Conservation (phyloP, 495 filamentous ascomycete species). For the Bathelium albidoporum region DNA sequence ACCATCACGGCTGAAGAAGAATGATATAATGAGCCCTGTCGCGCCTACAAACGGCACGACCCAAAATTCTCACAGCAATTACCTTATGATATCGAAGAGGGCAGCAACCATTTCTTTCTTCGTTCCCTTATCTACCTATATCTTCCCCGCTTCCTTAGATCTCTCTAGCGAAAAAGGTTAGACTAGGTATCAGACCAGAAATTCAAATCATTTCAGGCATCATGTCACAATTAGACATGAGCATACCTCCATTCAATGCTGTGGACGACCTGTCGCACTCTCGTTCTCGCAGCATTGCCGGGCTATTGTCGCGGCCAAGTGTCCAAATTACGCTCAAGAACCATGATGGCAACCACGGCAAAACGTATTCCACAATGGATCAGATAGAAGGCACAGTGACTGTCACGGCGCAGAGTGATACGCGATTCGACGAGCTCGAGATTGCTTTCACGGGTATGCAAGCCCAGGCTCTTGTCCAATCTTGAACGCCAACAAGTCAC, state of each 20-base stretch:
- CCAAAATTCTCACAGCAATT: background rate
- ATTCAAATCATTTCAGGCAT: background rate
- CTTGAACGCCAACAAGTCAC: background rate
- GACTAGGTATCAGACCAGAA: no score
- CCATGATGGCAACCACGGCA: slow-evolving; percentile 29
- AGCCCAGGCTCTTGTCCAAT: background rate
- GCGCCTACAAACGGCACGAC: background rate
- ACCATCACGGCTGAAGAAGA: background rate
- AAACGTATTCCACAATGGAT: slow-evolving; percentile 50
- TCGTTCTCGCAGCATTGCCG: slow-evolving; percentile 16
- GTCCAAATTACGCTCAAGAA: slow-evolving; percentile 21
- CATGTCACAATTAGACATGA: slow-evolving; percentile 3
- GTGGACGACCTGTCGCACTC: background rate
- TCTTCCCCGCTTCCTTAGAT: background rate
- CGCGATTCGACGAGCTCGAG: slow-evolving; percentile 66
- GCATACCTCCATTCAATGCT: slow-evolving; percentile 12
- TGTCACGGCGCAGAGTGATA: slow-evolving; percentile 53
- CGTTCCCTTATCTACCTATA: background rate
- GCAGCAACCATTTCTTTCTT: no score
- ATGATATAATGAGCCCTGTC: background rate
- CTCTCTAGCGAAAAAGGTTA: background rate
- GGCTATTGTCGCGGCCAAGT: slow-evolving; percentile 26
- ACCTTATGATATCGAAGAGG: background rate
- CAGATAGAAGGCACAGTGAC: slow-evolving; percentile 47
- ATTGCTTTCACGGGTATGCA: slow-evolving; percentile 67